Base-by-base conservation (phyloP, 331 rosid genomes). In the Ulmus americana region DNA sequence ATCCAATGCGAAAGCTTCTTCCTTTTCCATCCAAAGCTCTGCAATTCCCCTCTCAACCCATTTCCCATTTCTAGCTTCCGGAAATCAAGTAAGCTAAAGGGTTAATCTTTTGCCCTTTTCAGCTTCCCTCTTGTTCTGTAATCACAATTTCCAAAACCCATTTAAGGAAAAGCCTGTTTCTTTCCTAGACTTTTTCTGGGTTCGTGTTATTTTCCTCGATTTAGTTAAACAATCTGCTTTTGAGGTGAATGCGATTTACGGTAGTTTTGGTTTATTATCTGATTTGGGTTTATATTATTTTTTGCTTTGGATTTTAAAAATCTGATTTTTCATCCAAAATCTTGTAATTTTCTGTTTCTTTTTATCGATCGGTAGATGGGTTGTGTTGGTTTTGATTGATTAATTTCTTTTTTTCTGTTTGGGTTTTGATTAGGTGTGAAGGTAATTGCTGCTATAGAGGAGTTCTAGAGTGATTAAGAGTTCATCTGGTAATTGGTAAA, bases 381-480 rank as follows among this genome's bases (percentile, higher is more conserved):
- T 70, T 59, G 39, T 28, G 8, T 47, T 54, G 63, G 63, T 41
- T 39, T 51, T 70, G 45, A 15, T 61, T 15, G 46, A 54, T 16
- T 8, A 40, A 59, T 43, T n/a, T 28, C 39, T 11, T 22, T 39
- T 39, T 60, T 15, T 60, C 10, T 60, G 35, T 60, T 15, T 41
- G 0, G 5, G 5, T 42, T n/a, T 60, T 60, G 79, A 65, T 61
- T 66, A 50, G 75, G 70, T 79, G 74, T 72, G 66, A 64, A 28
- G 83, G 75, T 69, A 63, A 82, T 61, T 61, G 40, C 16, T 11
- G 28, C 53, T 39, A 1, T 39, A n/a, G 53, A 48, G 39, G 64
- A 50, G 20, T 68, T 61, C 72, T 51, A 70, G 76, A 60, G 63
- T 43, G 67, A 53, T 69, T 13, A 51, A 18, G 45, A 52, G 35